phyloP scores from a whole-genome alignment of 2,329 filamentous ascomycete genomes.

The Trichoderma guizhouense region DNA sequence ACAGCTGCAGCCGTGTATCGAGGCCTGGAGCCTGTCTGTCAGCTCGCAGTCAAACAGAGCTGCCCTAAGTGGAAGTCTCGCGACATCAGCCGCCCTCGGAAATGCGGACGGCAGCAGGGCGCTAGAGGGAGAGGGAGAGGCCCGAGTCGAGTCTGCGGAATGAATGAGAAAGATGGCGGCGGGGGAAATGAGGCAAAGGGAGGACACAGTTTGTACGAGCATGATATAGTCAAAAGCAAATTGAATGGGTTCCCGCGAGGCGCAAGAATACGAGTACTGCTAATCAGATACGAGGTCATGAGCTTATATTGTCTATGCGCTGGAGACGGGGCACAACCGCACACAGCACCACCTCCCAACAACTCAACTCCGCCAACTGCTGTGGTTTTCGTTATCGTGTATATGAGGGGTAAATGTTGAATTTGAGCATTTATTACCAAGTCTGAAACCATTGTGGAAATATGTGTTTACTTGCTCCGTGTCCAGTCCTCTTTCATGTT shows the following conservation, averaged over 20 bases:
- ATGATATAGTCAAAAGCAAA: background rate
- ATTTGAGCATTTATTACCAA: background rate
- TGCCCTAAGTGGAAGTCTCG: background rate
- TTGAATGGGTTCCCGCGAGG: background rate
- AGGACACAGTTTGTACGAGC: background rate
- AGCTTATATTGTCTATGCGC: background rate
- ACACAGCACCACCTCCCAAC: background rate
- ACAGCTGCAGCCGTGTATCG: background rate
- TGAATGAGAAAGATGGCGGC: background rate
- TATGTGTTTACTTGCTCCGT: background rate
- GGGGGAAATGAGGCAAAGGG: background rate
- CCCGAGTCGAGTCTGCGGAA: background rate
- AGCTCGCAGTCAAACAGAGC: background rate
- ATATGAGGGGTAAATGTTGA: background rate
- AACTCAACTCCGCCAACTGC: background rate
- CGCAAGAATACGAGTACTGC: background rate
- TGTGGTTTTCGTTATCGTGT: background rate
- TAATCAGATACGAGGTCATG: background rate
- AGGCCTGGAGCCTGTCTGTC: background rate
- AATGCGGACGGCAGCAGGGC: background rate
- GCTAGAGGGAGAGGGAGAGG: background rate
- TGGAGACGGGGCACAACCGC: background rate
- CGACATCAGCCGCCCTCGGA: slow-evolving; percentile 2
- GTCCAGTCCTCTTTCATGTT: background rate
- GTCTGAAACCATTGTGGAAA: background rate